Percentiles rank a stretch among this genome's conserved stretches.
phyloP scores from a whole-genome alignment of 2,329 filamentous ascomycete species.

The Cercospora sp. region DNA sequence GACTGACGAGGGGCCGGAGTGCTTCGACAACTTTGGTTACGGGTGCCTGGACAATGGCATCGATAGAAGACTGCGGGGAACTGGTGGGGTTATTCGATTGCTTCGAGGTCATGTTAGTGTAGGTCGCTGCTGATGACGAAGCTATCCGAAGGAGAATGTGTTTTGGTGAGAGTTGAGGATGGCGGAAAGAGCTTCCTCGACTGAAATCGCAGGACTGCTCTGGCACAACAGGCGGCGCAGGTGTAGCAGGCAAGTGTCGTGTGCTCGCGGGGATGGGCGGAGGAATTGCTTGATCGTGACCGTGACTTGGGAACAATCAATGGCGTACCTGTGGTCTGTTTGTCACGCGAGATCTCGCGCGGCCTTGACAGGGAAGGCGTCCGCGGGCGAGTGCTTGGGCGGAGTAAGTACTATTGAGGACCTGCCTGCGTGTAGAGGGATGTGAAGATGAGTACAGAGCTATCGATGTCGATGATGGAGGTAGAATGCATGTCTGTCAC shows the following conservation, averaged over 20 bases:
- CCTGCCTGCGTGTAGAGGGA: background rate
- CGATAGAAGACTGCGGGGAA: constrained; percentile 17
- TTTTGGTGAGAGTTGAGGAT: background rate
- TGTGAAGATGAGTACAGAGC: background rate
- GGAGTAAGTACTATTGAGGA: background rate
- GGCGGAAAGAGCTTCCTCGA: background rate
- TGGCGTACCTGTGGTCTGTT: constrained; percentile 7
- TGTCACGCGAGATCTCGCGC: constrained; percentile 5
- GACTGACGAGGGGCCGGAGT: constrained; percentile 11
- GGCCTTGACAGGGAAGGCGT: background rate
- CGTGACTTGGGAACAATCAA: background rate
- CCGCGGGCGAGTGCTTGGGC: background rate
- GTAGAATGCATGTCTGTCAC: background rate
- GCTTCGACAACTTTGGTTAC: constrained; percentile 10
- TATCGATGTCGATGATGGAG: background rate
- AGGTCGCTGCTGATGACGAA: constrained; percentile 3
- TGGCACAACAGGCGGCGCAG: background rate
- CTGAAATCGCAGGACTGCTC: background rate
- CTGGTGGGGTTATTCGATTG: constrained; percentile 9
- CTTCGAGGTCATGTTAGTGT: constrained; percentile 25
- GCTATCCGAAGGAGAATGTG: background rate
- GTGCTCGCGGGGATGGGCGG: background rate
- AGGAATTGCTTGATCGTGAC: background rate
- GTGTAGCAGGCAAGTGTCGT: background rate
- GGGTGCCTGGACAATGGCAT: constrained; percentile 20